These are phyloP conservation scores for Tulasnella sp. DNA, from an alignment of 768 basidiomycete species.

Conservation along the genomic window DNA sequence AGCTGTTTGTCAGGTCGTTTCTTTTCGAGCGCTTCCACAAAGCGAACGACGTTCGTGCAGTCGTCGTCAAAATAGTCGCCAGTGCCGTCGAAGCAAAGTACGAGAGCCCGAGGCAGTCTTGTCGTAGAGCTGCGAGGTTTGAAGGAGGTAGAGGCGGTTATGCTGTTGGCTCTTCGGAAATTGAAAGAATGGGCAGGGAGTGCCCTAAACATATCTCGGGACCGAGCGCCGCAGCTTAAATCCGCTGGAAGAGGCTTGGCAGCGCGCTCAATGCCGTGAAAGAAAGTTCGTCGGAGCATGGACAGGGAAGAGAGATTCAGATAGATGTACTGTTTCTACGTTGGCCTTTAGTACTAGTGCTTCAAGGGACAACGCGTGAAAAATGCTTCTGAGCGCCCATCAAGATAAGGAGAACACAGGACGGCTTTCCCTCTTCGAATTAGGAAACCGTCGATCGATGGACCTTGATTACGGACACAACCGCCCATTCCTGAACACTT, in stretches of 20 bases:
- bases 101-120: conserved; percentile 46
- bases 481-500: too few species aligned
- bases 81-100: conserved; percentile 70
- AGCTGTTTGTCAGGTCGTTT: conserved; percentile 57
- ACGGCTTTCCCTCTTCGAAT: too few species aligned
- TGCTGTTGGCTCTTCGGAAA: too few species aligned
- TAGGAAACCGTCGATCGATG: too few species aligned
- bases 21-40: conserved; percentile 69
- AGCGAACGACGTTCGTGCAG: conserved; percentile 71
- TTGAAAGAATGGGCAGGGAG: too few species aligned
- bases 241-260: neutral
- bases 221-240: neutral
- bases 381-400: too few species aligned
- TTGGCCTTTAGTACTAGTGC: too few species aligned
- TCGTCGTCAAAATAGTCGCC: conserved; percentile 44
- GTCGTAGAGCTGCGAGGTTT: too few species aligned
- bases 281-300: neutral
- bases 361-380: too few species aligned
- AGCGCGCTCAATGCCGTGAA: neutral
- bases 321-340: neutral
- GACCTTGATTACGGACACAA: too few species aligned
- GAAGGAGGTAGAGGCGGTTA: too few species aligned
- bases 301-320: neutral
- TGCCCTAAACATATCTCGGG: neutral
- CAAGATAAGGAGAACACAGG: too few species aligned